Conservation (phyloP, 108 stramenopile species). For the Stephanodiscus minutulus region DNA sequence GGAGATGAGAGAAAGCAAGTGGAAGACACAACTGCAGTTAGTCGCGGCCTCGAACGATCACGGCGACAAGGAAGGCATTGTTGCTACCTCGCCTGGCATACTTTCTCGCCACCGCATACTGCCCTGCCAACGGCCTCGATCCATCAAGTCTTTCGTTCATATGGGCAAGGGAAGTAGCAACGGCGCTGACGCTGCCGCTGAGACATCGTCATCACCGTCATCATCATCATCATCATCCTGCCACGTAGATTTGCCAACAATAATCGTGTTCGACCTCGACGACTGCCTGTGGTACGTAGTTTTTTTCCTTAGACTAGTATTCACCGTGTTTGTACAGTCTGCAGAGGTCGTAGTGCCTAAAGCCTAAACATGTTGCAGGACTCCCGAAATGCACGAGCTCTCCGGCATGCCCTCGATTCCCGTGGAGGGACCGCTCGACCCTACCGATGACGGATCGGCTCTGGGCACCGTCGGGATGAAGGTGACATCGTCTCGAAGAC, state of each 20-base stretch:
- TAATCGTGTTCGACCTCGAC: conserved; percentile 80
- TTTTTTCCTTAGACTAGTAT: no score
- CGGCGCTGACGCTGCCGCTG: no score
- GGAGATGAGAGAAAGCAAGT: no score
- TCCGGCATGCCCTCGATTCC: conserved; percentile 54
- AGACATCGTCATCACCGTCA: conserved; percentile 3
- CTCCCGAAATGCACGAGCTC: conserved; percentile 78
- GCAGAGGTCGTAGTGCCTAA: no score
- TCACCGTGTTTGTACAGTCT: no score
- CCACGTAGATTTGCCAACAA: conserved; percentile 41
- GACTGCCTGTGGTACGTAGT: conserved; percentile 57
- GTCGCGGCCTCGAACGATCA: no score
- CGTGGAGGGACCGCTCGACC: conserved; percentile 56
- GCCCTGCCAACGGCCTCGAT: no score
- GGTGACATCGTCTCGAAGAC: conserved; percentile 13
- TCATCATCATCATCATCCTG: background rate
- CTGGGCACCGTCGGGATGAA: conserved; percentile 43
- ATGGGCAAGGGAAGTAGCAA: conserved; percentile 28
- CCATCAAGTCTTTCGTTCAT: no score
- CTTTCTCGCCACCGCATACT: no score
- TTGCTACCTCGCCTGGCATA: no score
- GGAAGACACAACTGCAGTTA: no score
- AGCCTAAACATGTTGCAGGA: conserved; percentile 8
- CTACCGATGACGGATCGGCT: conserved; percentile 31
- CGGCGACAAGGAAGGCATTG: no score